A percentile compares a stretch with the other conserved stretches of the same genome.
These are phyloP conservation scores for Favolaschia claudopus DNA, from an alignment of 768 basidiomycete genomes.

Conservation along the genomic window DNA sequence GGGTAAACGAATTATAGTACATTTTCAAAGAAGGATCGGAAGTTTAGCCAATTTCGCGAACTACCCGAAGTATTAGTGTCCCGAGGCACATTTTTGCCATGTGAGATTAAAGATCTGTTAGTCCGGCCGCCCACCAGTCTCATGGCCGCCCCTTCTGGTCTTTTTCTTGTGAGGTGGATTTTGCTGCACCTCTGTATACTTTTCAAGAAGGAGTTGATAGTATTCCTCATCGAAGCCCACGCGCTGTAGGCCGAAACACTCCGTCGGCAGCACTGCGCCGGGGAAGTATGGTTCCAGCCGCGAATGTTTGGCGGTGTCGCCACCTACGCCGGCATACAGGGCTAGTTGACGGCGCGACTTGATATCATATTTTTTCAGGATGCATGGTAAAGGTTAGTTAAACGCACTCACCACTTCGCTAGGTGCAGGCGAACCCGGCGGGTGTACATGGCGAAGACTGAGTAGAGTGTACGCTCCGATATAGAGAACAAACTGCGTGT, in stretches of 20 bases:
- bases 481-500: background rate
- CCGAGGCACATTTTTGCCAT: too few relatives aligned
- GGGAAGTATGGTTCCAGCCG: background rate
- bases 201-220: background rate
- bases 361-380: background rate
- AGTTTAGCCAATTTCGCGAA: too few relatives aligned
- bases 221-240: background rate
- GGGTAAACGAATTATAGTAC: too few relatives aligned
- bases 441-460: background rate
- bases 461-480: background rate
- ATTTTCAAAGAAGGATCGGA: too few relatives aligned
- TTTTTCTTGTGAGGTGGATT: too few relatives aligned
- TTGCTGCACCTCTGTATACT: too few relatives aligned
- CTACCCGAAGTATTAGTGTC: too few relatives aligned
- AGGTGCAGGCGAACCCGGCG: background rate
- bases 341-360: background rate
- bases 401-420: background rate
- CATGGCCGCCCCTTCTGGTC: too few relatives aligned
- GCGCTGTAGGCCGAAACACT: conserved; percentile 2
- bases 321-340: background rate
- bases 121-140: too few relatives aligned
- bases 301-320: too few relatives aligned
- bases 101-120: too few relatives aligned
- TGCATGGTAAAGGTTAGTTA: background rate
- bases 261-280: background rate